Evolutionary conservation across 2,329 filamentous ascomycete species (phyloP), one percentile per base, ranked within the genome.

Genomic region (Exophiala xenobiotica): DNA sequence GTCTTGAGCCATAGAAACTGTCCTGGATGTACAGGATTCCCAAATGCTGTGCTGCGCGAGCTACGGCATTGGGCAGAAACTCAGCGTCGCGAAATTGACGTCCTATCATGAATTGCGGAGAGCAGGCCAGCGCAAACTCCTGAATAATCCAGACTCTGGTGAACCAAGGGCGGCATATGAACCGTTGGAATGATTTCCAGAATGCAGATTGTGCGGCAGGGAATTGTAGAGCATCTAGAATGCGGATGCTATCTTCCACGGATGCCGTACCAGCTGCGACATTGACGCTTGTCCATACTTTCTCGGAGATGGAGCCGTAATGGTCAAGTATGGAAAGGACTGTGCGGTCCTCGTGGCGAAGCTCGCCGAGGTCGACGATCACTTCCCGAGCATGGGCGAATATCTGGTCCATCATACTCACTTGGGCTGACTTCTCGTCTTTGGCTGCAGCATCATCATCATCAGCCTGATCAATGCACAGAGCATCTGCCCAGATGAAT

Each of bases 91-190:
- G 24, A n/a, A 39, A 39, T 12, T 37, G 18, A 20, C 19, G 14
- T 18, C 52, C 52, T 12, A 54, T 48, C 41, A 54, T 29, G 27
- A 54, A 42, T 5, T 33, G 9, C 5, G 24, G 12, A 3, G 16
- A 29, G 8, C 37, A 12, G 9, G 59, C 57, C 8, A 61, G 48
- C 14, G 54, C 47, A 26, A 52, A 53, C 40, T 62, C 60, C 26
- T 61, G 60, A 7, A 61, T 48, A 3, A 62, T 49, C 60, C 60
- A 62, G 12, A 60, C 39, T 6, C 60, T 24, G 3, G 49, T 53
- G 41, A 58, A 62, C 55, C 59, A 62, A 6, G 54, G 45, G 4
- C 60, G 46, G n/a, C 20, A 9, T 9, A 47, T 33, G 29, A 56
- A 56, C 4, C 29, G 8, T 9, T 22, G 6, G 16, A 41, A 52